Percentiles rank a stretch among this genome's conserved stretches.
These are phyloP conservation scores for Elsinoe necatrix DNA, from an alignment of 2,329 filamentous ascomycete genomes.

Conservation along the genomic window DNA sequence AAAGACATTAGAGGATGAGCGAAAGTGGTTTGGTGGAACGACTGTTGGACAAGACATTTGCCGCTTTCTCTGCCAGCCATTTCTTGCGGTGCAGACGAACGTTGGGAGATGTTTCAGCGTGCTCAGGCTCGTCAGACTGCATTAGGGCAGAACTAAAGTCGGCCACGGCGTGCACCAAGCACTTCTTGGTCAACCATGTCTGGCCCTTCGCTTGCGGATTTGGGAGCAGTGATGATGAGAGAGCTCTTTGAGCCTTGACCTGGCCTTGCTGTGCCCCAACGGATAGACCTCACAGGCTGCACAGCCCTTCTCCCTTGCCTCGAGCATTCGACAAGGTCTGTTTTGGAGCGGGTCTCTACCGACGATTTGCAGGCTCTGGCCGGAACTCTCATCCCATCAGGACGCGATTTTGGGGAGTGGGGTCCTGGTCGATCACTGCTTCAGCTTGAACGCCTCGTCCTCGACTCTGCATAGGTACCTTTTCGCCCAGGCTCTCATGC, in stretches of 20 bases:
- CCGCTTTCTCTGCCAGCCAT: background rate
- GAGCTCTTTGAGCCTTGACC: background rate
- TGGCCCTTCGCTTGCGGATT: slow-evolving; percentile 7
- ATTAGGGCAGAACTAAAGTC: slow-evolving; percentile 2
- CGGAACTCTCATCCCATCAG: background rate
- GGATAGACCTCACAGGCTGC: background rate
- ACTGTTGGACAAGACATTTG: background rate
- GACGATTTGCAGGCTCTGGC: background rate
- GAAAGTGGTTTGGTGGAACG: background rate
- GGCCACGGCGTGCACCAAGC: background rate
- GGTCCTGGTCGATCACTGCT: background rate
- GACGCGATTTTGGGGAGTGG: slow-evolving; percentile 5
- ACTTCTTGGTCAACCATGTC: background rate
- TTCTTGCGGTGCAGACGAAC: background rate
- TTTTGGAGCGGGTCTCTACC: slow-evolving; percentile 5
- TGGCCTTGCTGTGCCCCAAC: slow-evolving; percentile 10
- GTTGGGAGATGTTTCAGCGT: slow-evolving; percentile 10
- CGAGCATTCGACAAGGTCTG: slow-evolving; percentile 11
- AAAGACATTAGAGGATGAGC: too few relatives aligned
- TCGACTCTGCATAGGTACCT: background rate
- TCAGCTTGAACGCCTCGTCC: background rate
- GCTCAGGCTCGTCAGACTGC: slow-evolving; percentile 3
- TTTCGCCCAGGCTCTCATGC: background rate
- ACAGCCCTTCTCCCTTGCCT: background rate
- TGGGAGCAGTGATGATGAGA: background rate